These are phyloP conservation scores for Asterella californica DNA, from an alignment of 225 moss, liverwort and hornwort genomes.

Conservation along the genomic window DNA sequence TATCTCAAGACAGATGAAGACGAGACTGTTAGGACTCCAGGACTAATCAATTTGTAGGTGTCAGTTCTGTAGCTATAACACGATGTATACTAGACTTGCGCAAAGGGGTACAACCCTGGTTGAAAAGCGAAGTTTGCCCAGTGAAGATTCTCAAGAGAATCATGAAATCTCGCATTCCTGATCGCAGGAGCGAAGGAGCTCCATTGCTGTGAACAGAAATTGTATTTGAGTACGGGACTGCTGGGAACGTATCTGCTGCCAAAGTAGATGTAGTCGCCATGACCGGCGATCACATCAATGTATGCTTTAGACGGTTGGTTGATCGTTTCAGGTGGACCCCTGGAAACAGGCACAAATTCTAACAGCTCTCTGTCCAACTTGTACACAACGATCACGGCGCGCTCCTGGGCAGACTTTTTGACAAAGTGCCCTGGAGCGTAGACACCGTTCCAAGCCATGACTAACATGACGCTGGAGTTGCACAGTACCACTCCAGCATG, in stretches of 20 bases:
- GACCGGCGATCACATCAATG: slow-evolving; percentile 11
- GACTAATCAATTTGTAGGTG: too few relatives aligned
- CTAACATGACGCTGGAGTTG: slow-evolving; percentile 18
- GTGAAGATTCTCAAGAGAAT: slow-evolving; percentile 3
- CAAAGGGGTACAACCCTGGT: slow-evolving; percentile 19
- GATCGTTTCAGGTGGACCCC: slow-evolving; percentile 6
- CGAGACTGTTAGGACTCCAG: too few relatives aligned
- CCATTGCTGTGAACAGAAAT: slow-evolving; percentile 14
- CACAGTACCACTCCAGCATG: slow-evolving; percentile 13
- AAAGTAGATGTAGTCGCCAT: slow-evolving; percentile 22
- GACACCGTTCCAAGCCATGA: slow-evolving; percentile 9
- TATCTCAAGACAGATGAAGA: too few relatives aligned
- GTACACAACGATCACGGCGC: slow-evolving; percentile 12
- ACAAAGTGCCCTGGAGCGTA: background rate
- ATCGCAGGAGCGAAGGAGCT: slow-evolving; percentile 7
- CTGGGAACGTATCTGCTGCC: slow-evolving; percentile 10
- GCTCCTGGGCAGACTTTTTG: background rate
- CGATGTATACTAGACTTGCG: background rate
- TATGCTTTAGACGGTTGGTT: background rate
- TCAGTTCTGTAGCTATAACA: background rate
- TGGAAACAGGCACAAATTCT: slow-evolving; percentile 13
- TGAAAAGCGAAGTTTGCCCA: slow-evolving; percentile 22
- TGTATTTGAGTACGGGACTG: slow-evolving; percentile 15
- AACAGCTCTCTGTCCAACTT: slow-evolving; percentile 1
- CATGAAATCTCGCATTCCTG: background rate